Percentiles rank a stretch among this genome's conserved stretches.
phyloP scores from a whole-genome alignment of 257 asterid genomes.

The Nicotiana knightiana region DNA sequence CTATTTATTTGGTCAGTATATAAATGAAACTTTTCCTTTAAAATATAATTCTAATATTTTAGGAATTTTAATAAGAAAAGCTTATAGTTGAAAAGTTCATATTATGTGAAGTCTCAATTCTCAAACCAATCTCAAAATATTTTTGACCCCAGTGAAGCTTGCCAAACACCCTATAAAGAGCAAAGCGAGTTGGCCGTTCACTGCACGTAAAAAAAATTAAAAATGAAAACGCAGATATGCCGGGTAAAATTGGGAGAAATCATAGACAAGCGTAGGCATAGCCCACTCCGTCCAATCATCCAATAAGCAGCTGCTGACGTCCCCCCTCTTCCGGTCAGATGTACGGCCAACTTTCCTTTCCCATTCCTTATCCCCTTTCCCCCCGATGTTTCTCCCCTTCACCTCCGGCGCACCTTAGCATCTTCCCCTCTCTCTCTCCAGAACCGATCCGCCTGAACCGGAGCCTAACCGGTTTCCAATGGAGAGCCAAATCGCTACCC shows the following conservation, averaged over 20 bases:
- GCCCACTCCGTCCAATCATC: conserved; percentile 20
- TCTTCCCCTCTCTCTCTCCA: background rate
- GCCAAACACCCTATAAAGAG: no score
- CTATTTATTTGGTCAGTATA: no score
- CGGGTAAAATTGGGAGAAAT: conserved; percentile 10
- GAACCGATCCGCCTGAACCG: background rate
- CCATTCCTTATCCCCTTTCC: background rate
- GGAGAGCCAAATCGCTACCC: conserved; percentile 3
- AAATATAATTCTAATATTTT: no score
- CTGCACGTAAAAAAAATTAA: no score
- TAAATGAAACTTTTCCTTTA: no score
- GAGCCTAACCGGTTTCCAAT: background rate
- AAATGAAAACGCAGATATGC: background rate
- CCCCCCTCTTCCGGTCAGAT: conserved; percentile 24
- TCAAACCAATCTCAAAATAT: no score
- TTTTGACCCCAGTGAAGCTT: no score
- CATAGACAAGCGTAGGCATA: conserved; percentile 7
- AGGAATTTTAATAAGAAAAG: no score
- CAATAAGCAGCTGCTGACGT: conserved; percentile 20
- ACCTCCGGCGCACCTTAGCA: conserved; percentile 6
- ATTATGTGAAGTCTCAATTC: no score
- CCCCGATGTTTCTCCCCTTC: background rate
- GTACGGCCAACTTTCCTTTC: conserved; percentile 16
- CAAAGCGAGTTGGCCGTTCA: no score
- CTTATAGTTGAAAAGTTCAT: no score